phyloP scores from a whole-genome alignment of 2,329 filamentous ascomycete genomes.

The Dothistroma septosporum region DNA sequence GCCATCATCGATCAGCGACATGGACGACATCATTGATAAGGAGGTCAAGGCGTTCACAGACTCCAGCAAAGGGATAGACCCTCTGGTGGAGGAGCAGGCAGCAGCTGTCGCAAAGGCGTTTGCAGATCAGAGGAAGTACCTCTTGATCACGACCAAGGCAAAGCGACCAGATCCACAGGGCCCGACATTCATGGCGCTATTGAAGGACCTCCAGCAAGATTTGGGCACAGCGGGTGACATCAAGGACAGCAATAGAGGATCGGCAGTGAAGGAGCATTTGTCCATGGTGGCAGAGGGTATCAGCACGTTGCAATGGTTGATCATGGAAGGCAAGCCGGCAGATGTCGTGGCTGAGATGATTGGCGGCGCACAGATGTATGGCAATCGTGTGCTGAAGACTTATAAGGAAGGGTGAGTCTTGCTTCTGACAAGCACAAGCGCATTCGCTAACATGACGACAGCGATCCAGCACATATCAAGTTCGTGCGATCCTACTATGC shows the following conservation, averaged over 20 bases:
- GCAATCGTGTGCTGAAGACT: conserved; percentile 88
- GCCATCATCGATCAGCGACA: conserved; percentile 78
- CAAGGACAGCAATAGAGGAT: conserved; percentile 74
- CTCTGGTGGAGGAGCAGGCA: conserved; percentile 63
- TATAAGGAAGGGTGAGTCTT: conserved; percentile 69
- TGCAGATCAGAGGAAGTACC: conserved; percentile 77
- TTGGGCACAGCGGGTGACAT: conserved; percentile 75
- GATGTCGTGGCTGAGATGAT: conserved; percentile 82
- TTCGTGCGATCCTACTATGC: conserved; percentile 93
- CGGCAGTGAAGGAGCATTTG: conserved; percentile 73
- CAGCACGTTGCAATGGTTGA: conserved; percentile 85
- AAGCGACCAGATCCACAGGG: conserved; percentile 81
- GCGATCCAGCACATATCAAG: conserved; percentile 74
- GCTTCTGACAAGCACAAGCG: neutral
- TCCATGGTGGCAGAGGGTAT: conserved; percentile 87
- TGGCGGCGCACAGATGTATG: conserved; percentile 84
- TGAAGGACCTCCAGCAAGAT: conserved; percentile 81
- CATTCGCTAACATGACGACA: conserved; percentile 35
- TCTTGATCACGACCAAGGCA: conserved; percentile 82
- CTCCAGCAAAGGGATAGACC: conserved; percentile 72
- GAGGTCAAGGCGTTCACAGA: conserved; percentile 75
- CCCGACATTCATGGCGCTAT: conserved; percentile 66
- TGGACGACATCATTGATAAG: conserved; percentile 70
- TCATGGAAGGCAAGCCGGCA: conserved; percentile 73
- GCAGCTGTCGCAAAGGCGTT: conserved; percentile 62